Percentiles rank a stretch among this genome's conserved stretches.
Conservation (phyloP, 169 alveolate species). For the Plasmodium gallinaceum region DNA sequence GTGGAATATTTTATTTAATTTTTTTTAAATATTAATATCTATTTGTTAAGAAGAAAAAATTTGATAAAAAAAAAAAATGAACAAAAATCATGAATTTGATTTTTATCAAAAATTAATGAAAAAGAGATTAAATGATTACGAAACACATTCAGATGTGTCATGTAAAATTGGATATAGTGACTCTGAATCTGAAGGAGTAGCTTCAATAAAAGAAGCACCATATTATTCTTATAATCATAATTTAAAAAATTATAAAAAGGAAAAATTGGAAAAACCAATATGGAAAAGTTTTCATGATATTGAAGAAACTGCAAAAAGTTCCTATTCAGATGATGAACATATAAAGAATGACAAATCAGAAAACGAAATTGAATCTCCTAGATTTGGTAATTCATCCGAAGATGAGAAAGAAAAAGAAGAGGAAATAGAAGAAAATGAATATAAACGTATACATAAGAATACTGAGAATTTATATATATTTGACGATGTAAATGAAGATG, state of each 20-base stretch:
- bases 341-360: slow-evolving; percentile 25
- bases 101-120: slow-evolving; percentile 20
- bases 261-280: slow-evolving; percentile 65
- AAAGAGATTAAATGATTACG: slow-evolving; percentile 35
- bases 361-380: slow-evolving; percentile 53
- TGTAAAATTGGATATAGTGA: slow-evolving; percentile 74
- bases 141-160: slow-evolving; percentile 65
- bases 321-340: slow-evolving; percentile 65
- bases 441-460: neutral
- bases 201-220: slow-evolving; percentile 59
- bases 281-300: slow-evolving; percentile 70
- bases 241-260: slow-evolving; percentile 35
- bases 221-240: slow-evolving; percentile 41
- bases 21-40: slow-evolving; percentile 2
- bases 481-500: slow-evolving; percentile 8
- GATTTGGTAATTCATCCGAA: slow-evolving; percentile 68
- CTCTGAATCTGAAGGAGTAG: slow-evolving; percentile 77
- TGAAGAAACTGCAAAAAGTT: slow-evolving; percentile 68
- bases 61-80: slow-evolving; percentile 16
- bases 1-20: neutral
- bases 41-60: neutral
- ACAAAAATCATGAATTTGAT: slow-evolving; percentile 32
- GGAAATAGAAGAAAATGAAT: slow-evolving; percentile 6
- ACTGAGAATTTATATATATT: slow-evolving; percentile 7
- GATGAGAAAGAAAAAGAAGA: slow-evolving; percentile 1